These are phyloP conservation scores for Sambucus nigra DNA, from an alignment of 129 eudicot species.

Conservation along the genomic window DNA sequence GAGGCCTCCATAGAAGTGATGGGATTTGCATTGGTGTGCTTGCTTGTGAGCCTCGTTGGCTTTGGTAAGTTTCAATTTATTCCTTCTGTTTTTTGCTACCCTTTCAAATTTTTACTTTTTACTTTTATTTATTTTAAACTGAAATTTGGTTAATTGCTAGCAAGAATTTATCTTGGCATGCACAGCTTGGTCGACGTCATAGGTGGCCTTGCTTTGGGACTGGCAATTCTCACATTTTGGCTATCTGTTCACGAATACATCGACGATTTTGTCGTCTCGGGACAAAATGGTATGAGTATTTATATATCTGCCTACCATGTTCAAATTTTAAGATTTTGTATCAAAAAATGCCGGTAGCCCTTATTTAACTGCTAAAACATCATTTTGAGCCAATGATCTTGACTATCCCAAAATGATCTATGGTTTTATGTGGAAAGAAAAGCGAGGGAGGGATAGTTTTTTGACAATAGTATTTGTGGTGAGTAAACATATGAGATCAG, in stretches of 20 bases:
- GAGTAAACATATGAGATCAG: no score
- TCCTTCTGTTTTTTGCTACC: no score
- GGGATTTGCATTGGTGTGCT: slow-evolving; percentile 37
- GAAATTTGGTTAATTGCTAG: slow-evolving; percentile 17
- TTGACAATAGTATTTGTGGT: no score
- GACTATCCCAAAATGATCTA: no score
- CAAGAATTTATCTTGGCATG: slow-evolving; percentile 94
- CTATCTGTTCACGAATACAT: slow-evolving; percentile 47
- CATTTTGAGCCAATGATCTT: no score
- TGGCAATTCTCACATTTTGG: slow-evolving; percentile 74
- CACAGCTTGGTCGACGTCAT: slow-evolving; percentile 79
- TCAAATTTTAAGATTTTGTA: no score
- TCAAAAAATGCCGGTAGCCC: no score
- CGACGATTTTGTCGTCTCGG: slow-evolving; percentile 60
- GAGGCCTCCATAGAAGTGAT: slow-evolving; percentile 18
- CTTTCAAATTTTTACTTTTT: neutral
- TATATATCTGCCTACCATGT: neutral
- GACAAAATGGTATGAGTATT: slow-evolving; percentile 64
- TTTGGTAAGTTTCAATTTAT: slow-evolving; percentile 32
- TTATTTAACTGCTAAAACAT: no score
- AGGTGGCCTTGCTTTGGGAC: slow-evolving; percentile 74
- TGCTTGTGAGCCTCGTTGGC: slow-evolving; percentile 56
- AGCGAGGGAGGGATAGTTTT: no score
- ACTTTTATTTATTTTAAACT: neutral
- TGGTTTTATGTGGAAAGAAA: no score